A percentile compares a stretch with the other conserved stretches of the same genome.
phyloP scores from a whole-genome alignment of 2,329 filamentous ascomycete genomes.

The Microcyclospora tardicrescens region DNA sequence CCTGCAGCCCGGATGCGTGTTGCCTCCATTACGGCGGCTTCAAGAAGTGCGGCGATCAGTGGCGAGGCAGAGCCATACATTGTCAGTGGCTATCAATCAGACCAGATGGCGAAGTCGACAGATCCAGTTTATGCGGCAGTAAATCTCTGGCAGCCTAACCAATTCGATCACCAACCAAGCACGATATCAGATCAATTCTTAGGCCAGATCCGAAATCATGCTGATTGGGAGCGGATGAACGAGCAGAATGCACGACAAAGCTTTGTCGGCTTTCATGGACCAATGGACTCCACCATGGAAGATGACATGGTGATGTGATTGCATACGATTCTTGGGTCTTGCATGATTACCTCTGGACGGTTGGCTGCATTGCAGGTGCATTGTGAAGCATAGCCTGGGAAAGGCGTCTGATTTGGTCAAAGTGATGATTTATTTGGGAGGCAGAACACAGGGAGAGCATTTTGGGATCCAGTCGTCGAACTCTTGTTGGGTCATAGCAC shows the following conservation, averaged over 20 bases:
- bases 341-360: too few relatives aligned
- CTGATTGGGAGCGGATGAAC: conserved; percentile 38
- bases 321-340: too few relatives aligned
- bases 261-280: neutral
- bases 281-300: neutral
- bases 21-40: conserved; percentile 13
- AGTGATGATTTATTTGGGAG: too few relatives aligned
- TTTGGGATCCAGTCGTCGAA: too few relatives aligned
- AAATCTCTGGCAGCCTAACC: conserved; percentile 27
- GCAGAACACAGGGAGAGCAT: too few relatives aligned
- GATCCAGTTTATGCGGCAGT: conserved; percentile 54
- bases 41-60: neutral
- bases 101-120: conserved; percentile 43
- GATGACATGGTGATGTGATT: too few relatives aligned
- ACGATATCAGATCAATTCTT: too few relatives aligned
- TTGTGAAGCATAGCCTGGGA: too few relatives aligned
- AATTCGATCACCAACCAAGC: conserved; percentile 22
- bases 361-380: too few relatives aligned
- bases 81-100: conserved; percentile 61
- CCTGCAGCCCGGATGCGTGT: conserved; percentile 18
- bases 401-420: too few relatives aligned
- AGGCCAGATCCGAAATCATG: conserved; percentile 40
- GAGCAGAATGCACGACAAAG: conserved; percentile 6
- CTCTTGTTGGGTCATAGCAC: too few relatives aligned
- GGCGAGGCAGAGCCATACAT: conserved; percentile 65